phyloP scores from a whole-genome alignment of 2,329 filamentous ascomycete species.

The Epichloe elymi region DNA sequence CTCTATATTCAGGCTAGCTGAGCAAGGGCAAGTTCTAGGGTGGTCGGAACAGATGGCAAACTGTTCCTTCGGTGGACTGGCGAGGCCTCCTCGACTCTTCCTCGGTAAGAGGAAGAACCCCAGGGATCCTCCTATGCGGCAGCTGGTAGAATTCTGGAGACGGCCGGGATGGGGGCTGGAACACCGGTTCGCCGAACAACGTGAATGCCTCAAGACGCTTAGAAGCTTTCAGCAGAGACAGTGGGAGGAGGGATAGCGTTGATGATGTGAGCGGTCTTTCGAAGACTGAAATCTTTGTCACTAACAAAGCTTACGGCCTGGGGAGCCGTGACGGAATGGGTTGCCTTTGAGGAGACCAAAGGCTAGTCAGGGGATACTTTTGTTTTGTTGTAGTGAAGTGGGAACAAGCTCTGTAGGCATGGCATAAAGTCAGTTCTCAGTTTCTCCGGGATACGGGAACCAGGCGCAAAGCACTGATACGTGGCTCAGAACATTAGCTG shows the following conservation, averaged over 20 bases:
- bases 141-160: constrained; percentile 64
- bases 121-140: constrained; percentile 98
- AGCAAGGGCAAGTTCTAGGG: constrained; percentile 53
- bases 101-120: constrained; percentile 98
- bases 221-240: constrained; percentile 31
- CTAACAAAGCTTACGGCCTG: constrained; percentile 47
- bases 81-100: constrained; percentile 99
- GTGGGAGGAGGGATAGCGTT: constrained; percentile 49
- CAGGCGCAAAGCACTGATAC: background rate
- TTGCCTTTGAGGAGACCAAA: constrained; percentile 59
- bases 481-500: background rate
- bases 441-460: background rate
- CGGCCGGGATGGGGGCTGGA: constrained; percentile 36
- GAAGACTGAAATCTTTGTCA: constrained; percentile 58
- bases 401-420: background rate
- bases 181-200: constrained; percentile 36
- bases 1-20: constrained; percentile 1
- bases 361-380: constrained; percentile 26
- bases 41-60: constrained; percentile 92
- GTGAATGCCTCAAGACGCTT: constrained; percentile 36
- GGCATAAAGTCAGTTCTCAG: background rate
- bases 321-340: constrained; percentile 44
- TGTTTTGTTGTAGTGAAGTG: background rate
- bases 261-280: constrained; percentile 53
- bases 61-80: constrained; percentile 80